Percentiles rank a stretch among this genome's conserved stretches.
phyloP scores from a whole-genome alignment of 768 basidiomycete species.

The Tremella yokohamensis region DNA sequence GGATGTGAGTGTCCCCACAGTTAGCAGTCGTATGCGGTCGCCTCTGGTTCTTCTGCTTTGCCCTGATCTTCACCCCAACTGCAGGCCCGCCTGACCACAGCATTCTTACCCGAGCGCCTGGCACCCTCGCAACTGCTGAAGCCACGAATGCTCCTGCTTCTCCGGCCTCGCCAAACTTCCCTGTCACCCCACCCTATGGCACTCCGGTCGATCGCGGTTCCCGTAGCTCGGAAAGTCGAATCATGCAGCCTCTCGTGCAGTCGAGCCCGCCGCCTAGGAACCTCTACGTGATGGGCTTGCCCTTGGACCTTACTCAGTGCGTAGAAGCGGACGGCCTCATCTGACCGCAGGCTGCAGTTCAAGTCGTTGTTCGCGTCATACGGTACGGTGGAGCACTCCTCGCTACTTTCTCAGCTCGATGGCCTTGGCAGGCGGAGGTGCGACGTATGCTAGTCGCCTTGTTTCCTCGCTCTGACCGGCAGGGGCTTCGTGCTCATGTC shows the following conservation, averaged over 20 bases:
- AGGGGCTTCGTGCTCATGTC: constrained; percentile 43
- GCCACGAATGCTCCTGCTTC: neutral
- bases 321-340: constrained; percentile 6
- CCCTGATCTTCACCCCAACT: neutral
- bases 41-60: neutral
- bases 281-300: constrained; percentile 38
- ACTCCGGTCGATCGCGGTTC: neutral
- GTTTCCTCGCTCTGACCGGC: neutral
- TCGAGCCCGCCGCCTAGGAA: constrained; percentile 30
- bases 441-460: neutral
- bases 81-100: neutral
- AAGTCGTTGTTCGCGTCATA: constrained; percentile 22
- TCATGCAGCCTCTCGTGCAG: neutral
- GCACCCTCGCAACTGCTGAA: neutral
- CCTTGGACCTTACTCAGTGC: constrained; percentile 35
- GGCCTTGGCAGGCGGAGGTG: constrained; percentile 32
- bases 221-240: neutral
- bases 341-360: constrained; percentile 27
- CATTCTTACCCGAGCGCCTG: neutral
- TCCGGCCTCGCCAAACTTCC: neutral
- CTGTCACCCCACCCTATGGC: neutral
- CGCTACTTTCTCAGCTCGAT: constrained; percentile 38
- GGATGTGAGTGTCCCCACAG: constrained; percentile 18
- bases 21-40: too few species aligned
- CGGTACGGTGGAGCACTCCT: constrained; percentile 40